Percentiles rank a stretch among this genome's conserved stretches.
These are phyloP conservation scores for Dacryopinax spathularia DNA, from an alignment of 768 basidiomycete species.

Conservation along the genomic window DNA sequence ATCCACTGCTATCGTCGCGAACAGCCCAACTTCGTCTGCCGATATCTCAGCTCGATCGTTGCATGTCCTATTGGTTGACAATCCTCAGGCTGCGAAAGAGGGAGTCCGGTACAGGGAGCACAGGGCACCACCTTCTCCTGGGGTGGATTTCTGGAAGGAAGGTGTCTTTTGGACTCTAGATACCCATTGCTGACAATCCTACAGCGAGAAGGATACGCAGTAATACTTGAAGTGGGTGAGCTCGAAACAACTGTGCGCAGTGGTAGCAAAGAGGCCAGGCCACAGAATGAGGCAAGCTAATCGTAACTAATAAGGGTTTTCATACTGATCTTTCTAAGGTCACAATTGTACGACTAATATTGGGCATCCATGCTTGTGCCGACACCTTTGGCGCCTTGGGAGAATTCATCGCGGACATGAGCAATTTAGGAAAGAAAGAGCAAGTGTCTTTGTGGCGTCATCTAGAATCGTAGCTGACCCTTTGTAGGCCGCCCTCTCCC, in stretches of 20 bases:
- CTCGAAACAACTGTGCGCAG: slow-evolving; percentile 32
- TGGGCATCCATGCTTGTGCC: slow-evolving; percentile 60
- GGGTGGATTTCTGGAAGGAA: slow-evolving; percentile 55
- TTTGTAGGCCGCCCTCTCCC: not conserved
- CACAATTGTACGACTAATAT: slow-evolving; percentile 35
- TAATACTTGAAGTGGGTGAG: slow-evolving; percentile 44
- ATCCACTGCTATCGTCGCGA: slow-evolving; percentile 57
- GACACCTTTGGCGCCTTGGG: slow-evolving; percentile 53
- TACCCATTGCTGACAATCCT: slow-evolving; percentile 3
- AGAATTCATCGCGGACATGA: slow-evolving; percentile 41
- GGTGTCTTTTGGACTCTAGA: slow-evolving; percentile 13
- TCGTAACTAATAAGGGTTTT: not conserved
- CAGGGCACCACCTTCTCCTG: slow-evolving; percentile 16
- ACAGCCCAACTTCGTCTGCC: slow-evolving; percentile 42
- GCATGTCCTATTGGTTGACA: slow-evolving; percentile 41
- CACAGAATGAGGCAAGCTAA: slow-evolving; percentile 28
- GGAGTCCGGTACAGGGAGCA: slow-evolving; percentile 3
- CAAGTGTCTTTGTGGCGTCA: not conserved
- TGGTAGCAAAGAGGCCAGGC: slow-evolving; percentile 19
- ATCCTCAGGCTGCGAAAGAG: slow-evolving; percentile 24
- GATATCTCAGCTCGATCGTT: slow-evolving; percentile 36
- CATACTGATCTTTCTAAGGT: slow-evolving; percentile 30
- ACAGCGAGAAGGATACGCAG: slow-evolving; percentile 53
- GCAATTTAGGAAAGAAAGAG: slow-evolving; percentile 7
- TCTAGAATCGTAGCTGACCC: not conserved